Evolutionary conservation across 1,139 yeast genomes (phyloP).

Genomic region (Tardiomyces depauwii): DNA sequence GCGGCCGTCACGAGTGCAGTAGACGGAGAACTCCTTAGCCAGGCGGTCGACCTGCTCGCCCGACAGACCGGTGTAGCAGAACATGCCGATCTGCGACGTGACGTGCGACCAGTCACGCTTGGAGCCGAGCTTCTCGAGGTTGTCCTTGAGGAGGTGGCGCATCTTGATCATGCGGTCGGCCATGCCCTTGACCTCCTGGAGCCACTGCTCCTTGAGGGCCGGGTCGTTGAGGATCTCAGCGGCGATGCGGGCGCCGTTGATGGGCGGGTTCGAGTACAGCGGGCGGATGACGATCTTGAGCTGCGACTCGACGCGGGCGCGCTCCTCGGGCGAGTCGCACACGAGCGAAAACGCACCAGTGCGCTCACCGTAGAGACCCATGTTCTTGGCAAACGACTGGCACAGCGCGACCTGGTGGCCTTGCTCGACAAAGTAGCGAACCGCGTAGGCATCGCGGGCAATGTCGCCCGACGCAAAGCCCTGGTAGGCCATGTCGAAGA

Average conservation of each 20-base stretch:
- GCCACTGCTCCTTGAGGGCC: constrained; percentile 68
- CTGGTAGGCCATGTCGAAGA: constrained; percentile 89
- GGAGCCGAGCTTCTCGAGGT: constrained; percentile 54
- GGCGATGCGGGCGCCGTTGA: constrained; percentile 91
- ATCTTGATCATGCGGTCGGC: constrained; percentile 69
- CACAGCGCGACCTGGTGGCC: constrained; percentile 52
- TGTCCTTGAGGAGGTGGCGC: constrained; percentile 57
- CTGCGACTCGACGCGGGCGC: constrained; percentile 47
- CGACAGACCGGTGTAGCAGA: constrained; percentile 81
- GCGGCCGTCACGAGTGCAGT: constrained; percentile 62
- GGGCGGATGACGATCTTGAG: constrained; percentile 69
- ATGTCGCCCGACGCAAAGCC: constrained; percentile 77
- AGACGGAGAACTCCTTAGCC: constrained; percentile 70
- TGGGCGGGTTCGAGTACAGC: constrained; percentile 89
- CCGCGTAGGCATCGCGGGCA: constrained; percentile 39
- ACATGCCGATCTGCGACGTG: constrained; percentile 90
- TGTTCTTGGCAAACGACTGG: constrained; percentile 92
- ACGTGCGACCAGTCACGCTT: constrained; percentile 94
- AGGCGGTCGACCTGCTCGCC: constrained; percentile 72
- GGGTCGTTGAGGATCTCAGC: constrained; percentile 60
- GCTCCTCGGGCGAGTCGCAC: constrained; percentile 26
- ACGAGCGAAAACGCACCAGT: constrained; percentile 70
- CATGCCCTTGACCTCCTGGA: constrained; percentile 77
- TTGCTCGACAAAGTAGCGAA: constrained; percentile 32
- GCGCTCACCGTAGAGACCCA: constrained; percentile 96